Evolutionary conservation across 169 alveolate species (phyloP).

Genomic region (Plasmodium adleri): DNA sequence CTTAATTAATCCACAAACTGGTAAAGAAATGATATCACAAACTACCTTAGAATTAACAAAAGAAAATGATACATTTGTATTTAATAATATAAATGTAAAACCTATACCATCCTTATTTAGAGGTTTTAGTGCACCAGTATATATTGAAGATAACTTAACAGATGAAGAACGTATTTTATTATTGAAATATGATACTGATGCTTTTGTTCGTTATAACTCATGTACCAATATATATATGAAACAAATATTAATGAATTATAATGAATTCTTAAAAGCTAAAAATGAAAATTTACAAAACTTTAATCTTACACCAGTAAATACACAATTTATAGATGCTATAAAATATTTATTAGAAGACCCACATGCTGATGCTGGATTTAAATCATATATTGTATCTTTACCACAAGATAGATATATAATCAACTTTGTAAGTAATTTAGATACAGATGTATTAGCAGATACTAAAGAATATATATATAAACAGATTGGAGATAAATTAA

Average conservation of each 20-base stretch:
- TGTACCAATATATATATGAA: constrained; percentile 78
- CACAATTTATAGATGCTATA: constrained; percentile 59
- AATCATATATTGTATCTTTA: constrained; percentile 52
- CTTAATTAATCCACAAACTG: constrained; percentile 83
- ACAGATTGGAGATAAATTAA: constrained; percentile 42
- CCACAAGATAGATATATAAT: constrained; percentile 58
- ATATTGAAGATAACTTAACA: constrained; percentile 86
- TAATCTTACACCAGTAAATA: constrained; percentile 50
- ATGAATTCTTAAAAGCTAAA: constrained; percentile 51
- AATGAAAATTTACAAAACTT: not conserved
- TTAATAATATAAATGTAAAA: constrained; percentile 84
- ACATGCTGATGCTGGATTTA: constrained; percentile 69
- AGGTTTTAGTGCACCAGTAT: constrained; percentile 94
- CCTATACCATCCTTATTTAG: constrained; percentile 91
- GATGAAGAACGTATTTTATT: constrained; percentile 90
- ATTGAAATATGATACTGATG: constrained; percentile 91
- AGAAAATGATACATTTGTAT: constrained; percentile 85
- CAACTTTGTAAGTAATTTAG: constrained; percentile 20
- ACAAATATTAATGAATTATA: constrained; percentile 61
- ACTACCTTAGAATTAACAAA: constrained; percentile 82
- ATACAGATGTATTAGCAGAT: constrained; percentile 71
- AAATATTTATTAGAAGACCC: constrained; percentile 45
- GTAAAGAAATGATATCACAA: constrained; percentile 80
- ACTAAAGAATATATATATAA: constrained; percentile 43
- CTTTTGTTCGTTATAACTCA: constrained; percentile 83